phyloP scores from a whole-genome alignment of 2,329 filamentous ascomycete genomes.

The Atkinsonella hypoxylon region DNA sequence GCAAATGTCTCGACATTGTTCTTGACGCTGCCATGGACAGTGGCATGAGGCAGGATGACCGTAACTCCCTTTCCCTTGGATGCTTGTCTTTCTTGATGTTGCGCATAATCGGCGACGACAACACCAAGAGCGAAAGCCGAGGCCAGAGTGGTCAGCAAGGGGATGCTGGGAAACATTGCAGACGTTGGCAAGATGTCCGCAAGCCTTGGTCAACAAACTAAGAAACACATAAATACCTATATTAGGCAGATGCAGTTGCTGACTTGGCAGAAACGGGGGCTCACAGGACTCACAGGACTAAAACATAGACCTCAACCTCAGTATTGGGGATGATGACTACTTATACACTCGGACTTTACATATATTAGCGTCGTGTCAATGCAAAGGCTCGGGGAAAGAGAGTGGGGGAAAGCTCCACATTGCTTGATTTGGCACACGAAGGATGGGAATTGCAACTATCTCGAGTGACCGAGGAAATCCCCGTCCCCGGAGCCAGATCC shows the following conservation, averaged over 20 bases:
- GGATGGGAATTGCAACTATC: too few relatives aligned
- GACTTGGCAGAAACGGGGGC: too few relatives aligned
- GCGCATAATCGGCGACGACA: too few relatives aligned
- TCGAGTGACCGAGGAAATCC: too few relatives aligned
- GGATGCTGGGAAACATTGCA: neutral
- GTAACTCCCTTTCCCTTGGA: neutral
- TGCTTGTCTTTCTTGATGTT: neutral
- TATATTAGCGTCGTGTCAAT: neutral
- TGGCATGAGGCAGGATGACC: neutral
- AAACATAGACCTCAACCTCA: neutral
- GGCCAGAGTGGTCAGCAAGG: neutral
- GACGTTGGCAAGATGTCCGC: neutral
- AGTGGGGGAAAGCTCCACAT: too few relatives aligned
- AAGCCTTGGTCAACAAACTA: too few relatives aligned
- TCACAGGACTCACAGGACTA: neutral
- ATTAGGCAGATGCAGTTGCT: too few relatives aligned
- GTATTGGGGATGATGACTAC: neutral
- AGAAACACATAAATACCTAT: too few relatives aligned
- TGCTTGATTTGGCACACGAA: too few relatives aligned
- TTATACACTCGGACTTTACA: neutral
- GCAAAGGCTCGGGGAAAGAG: too few relatives aligned
- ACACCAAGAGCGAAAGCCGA: neutral
- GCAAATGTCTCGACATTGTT: conserved; percentile 42
- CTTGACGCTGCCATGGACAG: neutral
- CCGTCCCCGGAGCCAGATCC: too few relatives aligned